Evolutionary conservation across 805 yeast species (phyloP), one percentile per base, ranked within the genome.

Genomic region (Wickerhamomyces tratensis): DNA sequence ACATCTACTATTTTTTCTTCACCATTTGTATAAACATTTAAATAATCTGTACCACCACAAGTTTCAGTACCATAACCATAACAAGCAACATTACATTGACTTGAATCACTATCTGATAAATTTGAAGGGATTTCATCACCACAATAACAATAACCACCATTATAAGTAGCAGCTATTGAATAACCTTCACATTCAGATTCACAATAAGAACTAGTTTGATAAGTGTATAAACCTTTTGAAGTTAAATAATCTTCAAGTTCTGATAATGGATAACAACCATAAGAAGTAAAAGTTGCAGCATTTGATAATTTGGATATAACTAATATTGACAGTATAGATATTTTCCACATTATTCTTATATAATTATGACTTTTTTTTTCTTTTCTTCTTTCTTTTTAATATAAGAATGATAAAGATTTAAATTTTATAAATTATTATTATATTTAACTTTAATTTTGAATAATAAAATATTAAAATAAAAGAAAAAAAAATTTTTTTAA

Each of bases 61-160:
- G 47, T 63, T 42, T 81, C 82, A 4, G 49, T 37, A 9, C 76
- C 73, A 60, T 71, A 86, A n/a, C 87, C 94, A 20, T 55, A 58
- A 61, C 95, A 86, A 5, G 51, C 35, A 1, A 52, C 45, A 40
- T 56, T 47, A 61, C 88, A 82, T 25, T 59, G 46, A 37, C 53
- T 44, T 11, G 57, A 54, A 36, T 54, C 46, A 3, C 60, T 54
- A 13, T 20, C 20, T 20, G 62, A 30, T 4, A 56, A 49, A 4
- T 65, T 49, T 7, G 59, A 42, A 5, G 77, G 68, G 4, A 67
- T 54, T 1, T 63, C 46, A 51, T 71, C 63, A 27, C 91, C 91
- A 59, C 95, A 85, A 53, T 72, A 82, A 59, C 95, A 85, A 15
- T 60, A 58, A 26, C 66, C 52, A 8, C 87, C 86, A 40, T 68